Conservation (phyloP, 768 basidiomycete genomes). For the Mycena epipterygia region DNA sequence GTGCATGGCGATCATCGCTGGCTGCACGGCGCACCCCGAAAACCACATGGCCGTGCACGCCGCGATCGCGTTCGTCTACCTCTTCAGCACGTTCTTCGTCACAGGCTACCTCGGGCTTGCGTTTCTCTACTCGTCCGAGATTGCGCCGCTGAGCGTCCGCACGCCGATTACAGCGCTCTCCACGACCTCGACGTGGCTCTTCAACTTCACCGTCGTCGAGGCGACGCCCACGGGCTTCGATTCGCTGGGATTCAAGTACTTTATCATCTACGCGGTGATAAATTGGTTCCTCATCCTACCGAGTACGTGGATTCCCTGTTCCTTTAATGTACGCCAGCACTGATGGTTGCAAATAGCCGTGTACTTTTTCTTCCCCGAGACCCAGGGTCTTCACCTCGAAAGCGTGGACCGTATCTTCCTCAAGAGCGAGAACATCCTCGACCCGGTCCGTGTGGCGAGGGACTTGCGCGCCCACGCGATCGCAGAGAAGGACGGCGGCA, state of each 20-base stretch:
- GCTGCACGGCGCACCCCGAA: slow-evolving; percentile 21
- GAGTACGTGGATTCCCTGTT: slow-evolving; percentile 18
- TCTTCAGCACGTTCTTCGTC: slow-evolving; percentile 34
- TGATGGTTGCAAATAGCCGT: slow-evolving; percentile 8
- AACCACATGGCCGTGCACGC: slow-evolving; percentile 34
- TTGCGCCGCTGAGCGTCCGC: slow-evolving; percentile 34
- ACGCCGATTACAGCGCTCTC: slow-evolving; percentile 35
- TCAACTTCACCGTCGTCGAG: slow-evolving; percentile 36
- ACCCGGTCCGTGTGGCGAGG: slow-evolving; percentile 32
- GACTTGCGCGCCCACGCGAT: slow-evolving; percentile 17
- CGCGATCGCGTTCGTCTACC: slow-evolving; percentile 37
- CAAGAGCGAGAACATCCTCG: slow-evolving; percentile 34
- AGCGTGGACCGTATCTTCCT: slow-evolving; percentile 35
- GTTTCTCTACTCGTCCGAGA: slow-evolving; percentile 36
- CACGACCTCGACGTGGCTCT: slow-evolving; percentile 35
- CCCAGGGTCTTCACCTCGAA: slow-evolving; percentile 35
- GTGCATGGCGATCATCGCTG: slow-evolving; percentile 35
- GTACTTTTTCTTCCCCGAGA: slow-evolving; percentile 36
- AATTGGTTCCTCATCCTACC: slow-evolving; percentile 36
- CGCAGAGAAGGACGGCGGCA: slow-evolving; percentile 7
- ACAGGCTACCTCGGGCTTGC: slow-evolving; percentile 38
- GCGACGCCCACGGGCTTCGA: slow-evolving; percentile 36
- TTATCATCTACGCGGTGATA: slow-evolving; percentile 33
- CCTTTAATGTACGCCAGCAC: background rate
- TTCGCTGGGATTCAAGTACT: slow-evolving; percentile 30